phyloP scores from a whole-genome alignment of 345 rosid species.

The Dipteronia sinensis region DNA sequence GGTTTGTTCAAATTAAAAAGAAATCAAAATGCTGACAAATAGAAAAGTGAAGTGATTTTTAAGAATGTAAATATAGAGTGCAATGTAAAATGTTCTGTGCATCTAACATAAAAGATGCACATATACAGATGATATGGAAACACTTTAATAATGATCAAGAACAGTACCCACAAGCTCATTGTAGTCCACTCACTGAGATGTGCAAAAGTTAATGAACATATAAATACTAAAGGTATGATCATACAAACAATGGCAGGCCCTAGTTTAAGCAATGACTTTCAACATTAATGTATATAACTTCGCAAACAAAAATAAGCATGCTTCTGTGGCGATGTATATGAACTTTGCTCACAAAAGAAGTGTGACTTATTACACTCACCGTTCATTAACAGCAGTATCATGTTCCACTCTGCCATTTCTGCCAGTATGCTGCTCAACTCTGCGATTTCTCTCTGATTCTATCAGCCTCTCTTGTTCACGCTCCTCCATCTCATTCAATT shows the following conservation, averaged over 20 bases:
- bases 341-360: neutral
- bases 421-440: slow-evolving; percentile 36
- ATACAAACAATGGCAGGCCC: neutral
- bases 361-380: slow-evolving; percentile 41
- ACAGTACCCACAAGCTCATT: neutral
- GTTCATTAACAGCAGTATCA: slow-evolving; percentile 35
- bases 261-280: neutral
- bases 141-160: neutral
- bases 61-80: neutral
- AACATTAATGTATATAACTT: neutral
- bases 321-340: neutral
- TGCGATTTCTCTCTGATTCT: slow-evolving; percentile 60
- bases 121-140: neutral
- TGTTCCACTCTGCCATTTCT: slow-evolving; percentile 30
- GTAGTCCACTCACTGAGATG: neutral
- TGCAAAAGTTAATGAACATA: neutral
- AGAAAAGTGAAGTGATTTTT: neutral
- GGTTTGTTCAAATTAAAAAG: neutral
- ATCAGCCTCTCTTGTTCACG: slow-evolving; percentile 81
- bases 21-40: neutral
- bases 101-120: neutral
- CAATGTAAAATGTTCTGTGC: neutral
- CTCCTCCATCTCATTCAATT: slow-evolving; percentile 92
- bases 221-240: neutral
- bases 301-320: neutral